Conservation (phyloP, 371 early-diverging fungal species). For the Syncephalastrum racemosum region DNA sequence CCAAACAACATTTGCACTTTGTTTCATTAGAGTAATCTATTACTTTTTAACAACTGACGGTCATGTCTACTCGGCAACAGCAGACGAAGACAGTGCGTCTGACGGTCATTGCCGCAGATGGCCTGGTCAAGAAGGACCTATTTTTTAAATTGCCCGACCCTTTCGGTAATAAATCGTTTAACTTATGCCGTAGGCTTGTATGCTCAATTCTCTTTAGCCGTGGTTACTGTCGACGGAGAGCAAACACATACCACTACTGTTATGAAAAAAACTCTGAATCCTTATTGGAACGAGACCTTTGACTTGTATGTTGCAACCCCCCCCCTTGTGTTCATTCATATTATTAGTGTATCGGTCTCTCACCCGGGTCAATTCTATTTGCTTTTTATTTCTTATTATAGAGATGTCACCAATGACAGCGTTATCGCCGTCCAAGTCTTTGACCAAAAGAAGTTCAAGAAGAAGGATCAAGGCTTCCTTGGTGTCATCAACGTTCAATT, state of each 20-base stretch:
- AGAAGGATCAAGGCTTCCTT: slow-evolving; percentile 91
- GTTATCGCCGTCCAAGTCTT: slow-evolving; percentile 93
- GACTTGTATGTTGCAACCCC: too few relatives aligned
- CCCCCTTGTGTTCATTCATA: too few relatives aligned
- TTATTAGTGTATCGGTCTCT: too few relatives aligned
- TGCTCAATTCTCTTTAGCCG: slow-evolving; percentile 90
- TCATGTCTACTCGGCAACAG: too few relatives aligned
- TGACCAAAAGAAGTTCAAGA: slow-evolving; percentile 95
- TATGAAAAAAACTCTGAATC: slow-evolving; percentile 75
- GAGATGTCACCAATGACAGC: slow-evolving; percentile 70
- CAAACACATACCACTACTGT: slow-evolving; percentile 81
- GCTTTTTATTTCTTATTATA: too few relatives aligned
- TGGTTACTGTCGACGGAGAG: slow-evolving; percentile 88
- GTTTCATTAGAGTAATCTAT: too few relatives aligned
- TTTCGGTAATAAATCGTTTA: slow-evolving; percentile 75
- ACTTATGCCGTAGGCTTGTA: too few relatives aligned
- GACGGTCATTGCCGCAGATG: slow-evolving; percentile 89
- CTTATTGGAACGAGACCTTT: slow-evolving; percentile 82
- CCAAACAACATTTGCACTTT: too few relatives aligned
- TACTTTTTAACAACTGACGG: too few relatives aligned
- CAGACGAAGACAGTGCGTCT: slow-evolving; percentile 39
- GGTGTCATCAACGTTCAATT: slow-evolving; percentile 91
- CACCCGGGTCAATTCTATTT: too few relatives aligned
- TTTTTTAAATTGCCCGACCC: slow-evolving; percentile 62
- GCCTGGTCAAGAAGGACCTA: slow-evolving; percentile 87